Evolutionary conservation across 2,329 filamentous ascomycete species (phyloP).

Genomic region (Aschersonia sp.): DNA sequence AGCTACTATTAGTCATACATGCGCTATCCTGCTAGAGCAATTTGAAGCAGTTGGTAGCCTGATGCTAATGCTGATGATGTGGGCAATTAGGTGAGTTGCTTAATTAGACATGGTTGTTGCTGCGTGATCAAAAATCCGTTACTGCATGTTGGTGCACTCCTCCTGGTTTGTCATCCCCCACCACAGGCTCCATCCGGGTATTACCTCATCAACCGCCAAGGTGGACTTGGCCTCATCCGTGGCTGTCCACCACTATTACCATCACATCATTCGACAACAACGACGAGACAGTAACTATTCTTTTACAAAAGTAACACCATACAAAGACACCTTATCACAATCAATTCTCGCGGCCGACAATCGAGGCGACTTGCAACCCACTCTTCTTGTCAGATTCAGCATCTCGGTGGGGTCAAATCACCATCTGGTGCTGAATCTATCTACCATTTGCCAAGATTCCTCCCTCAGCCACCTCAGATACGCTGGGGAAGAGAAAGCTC

Average conservation of each 20-base stretch:
- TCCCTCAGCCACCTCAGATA: conserved; percentile 21
- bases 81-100: no score
- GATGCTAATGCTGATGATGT: no score
- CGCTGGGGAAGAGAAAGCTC: conserved; percentile 55
- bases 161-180: conserved; percentile 3
- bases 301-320: no score
- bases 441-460: conserved; percentile 17
- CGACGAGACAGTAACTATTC: no score
- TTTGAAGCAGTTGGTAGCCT: no score
- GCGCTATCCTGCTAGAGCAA: no score
- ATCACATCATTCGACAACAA: no score
- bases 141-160: neutral
- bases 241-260: no score
- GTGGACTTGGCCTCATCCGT: neutral
- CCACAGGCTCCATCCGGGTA: neutral
- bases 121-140: neutral
- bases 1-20: no score
- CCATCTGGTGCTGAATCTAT: conserved; percentile 14
- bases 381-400: neutral
- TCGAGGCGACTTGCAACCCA: neutral
- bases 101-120: no score
- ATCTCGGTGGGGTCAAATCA: conserved; percentile 18
- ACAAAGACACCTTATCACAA: no score
- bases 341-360: neutral
- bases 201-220: conserved; percentile 4